A percentile compares a stretch with the other conserved stretches of the same genome.
phyloP scores from a whole-genome alignment of 2,329 filamentous ascomycete genomes.

The Hymenoscyphus fructigenus region DNA sequence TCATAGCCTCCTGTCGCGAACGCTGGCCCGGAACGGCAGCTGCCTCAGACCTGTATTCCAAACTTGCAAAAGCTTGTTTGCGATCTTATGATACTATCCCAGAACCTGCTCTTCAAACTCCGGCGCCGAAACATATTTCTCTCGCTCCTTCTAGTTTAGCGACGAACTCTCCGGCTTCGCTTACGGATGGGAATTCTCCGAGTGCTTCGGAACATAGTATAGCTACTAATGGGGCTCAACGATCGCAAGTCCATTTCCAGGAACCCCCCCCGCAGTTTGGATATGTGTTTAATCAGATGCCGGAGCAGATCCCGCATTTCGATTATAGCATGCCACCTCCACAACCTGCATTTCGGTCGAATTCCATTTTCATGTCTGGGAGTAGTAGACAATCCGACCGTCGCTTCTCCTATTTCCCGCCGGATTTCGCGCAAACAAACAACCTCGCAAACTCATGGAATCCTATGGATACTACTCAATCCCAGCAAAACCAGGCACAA shows the following conservation, averaged over 20 bases:
- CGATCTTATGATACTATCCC: slow-evolving; percentile 74
- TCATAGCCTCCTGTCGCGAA: slow-evolving; percentile 76
- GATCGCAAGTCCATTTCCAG: slow-evolving; percentile 40
- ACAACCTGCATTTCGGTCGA: slow-evolving; percentile 59
- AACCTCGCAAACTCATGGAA: slow-evolving; percentile 34
- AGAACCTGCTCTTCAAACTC: slow-evolving; percentile 20
- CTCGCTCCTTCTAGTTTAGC: slow-evolving; percentile 45
- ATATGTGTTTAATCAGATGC: slow-evolving; percentile 56
- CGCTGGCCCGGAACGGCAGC: slow-evolving; percentile 89
- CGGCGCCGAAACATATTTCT: slow-evolving; percentile 32
- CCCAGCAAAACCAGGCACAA: slow-evolving; percentile 8
- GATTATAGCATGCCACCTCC: slow-evolving; percentile 28
- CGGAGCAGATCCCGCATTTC: slow-evolving; percentile 43
- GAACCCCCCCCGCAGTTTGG: slow-evolving; percentile 53
- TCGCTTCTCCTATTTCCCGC: slow-evolving; percentile 64
- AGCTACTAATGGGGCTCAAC: slow-evolving; percentile 36
- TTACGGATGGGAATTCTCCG: slow-evolving; percentile 47
- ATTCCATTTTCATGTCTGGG: slow-evolving; percentile 64
- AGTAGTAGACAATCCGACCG: slow-evolving; percentile 52
- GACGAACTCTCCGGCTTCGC: slow-evolving; percentile 42
- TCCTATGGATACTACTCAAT: slow-evolving; percentile 18
- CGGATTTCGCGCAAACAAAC: slow-evolving; percentile 44
- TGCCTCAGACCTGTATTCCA: slow-evolving; percentile 82
- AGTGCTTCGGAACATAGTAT: slow-evolving; percentile 43
- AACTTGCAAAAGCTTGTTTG: slow-evolving; percentile 80